These are phyloP conservation scores for Tolypocladium cylindrosporum DNA, from an alignment of 2,329 filamentous ascomycete species.

Conservation along the genomic window DNA sequence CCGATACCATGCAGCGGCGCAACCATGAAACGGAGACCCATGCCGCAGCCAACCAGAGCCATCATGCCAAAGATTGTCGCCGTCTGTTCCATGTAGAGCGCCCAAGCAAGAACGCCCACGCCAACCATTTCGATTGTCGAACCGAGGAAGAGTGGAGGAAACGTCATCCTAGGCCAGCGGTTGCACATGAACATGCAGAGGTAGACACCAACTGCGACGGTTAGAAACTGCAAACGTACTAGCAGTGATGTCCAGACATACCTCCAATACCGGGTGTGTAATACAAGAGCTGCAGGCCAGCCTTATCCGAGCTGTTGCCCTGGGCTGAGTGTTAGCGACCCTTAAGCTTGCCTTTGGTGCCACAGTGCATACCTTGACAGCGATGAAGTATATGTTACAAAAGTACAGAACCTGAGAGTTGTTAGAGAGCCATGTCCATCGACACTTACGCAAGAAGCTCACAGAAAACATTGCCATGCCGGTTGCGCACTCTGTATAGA, in stretches of 20 bases:
- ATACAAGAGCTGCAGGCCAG: slow-evolving; percentile 49
- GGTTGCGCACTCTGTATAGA: slow-evolving; percentile 49
- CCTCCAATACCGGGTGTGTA: slow-evolving; percentile 54
- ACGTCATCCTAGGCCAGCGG: slow-evolving; percentile 50
- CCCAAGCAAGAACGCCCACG: slow-evolving; percentile 47
- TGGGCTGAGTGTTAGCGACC: slow-evolving; percentile 13
- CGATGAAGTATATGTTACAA: slow-evolving; percentile 56
- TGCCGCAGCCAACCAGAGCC: slow-evolving; percentile 51
- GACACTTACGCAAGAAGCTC: slow-evolving; percentile 6
- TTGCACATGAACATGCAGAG: slow-evolving; percentile 51
- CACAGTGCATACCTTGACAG: slow-evolving; percentile 33
- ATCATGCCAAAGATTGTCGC: slow-evolving; percentile 55
- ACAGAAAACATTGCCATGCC: slow-evolving; percentile 45
- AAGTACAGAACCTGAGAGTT: slow-evolving; percentile 51
- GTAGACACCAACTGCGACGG: slow-evolving; percentile 39
- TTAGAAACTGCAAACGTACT: not conserved
- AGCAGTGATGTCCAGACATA: slow-evolving; percentile 13
- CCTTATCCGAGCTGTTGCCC: slow-evolving; percentile 36
- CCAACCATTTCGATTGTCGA: slow-evolving; percentile 47
- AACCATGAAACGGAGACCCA: slow-evolving; percentile 56
- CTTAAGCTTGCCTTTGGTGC: not conserved
- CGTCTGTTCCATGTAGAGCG: slow-evolving; percentile 37
- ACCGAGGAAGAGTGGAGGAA: slow-evolving; percentile 46
- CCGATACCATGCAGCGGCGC: slow-evolving; percentile 52
- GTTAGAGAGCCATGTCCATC: not conserved